phyloP scores from a whole-genome alignment of 2,329 filamentous ascomycete genomes.

The Ophiostoma australiae region DNA sequence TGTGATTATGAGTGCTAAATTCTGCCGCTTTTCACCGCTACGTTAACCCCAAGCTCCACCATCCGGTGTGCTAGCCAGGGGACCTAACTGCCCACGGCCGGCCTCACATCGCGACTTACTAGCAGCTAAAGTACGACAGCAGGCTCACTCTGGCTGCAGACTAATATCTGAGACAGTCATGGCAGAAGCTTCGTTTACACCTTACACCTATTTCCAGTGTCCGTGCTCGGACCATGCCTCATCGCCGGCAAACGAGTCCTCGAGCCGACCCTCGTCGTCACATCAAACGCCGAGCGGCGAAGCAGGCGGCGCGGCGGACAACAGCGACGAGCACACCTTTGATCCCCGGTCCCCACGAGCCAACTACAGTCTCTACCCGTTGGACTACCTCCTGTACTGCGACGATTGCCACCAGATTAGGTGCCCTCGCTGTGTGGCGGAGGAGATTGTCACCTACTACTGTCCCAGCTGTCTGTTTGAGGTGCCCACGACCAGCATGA shows the following conservation, averaged over 20 bases:
- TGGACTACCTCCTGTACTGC: conserved; percentile 92
- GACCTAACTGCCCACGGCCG: not conserved
- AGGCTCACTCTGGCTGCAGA: not conserved
- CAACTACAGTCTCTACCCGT: conserved; percentile 86
- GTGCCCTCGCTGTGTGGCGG: conserved; percentile 83
- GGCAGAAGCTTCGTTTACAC: conserved; percentile 44
- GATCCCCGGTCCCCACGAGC: conserved; percentile 79
- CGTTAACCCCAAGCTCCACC: conserved; percentile 19
- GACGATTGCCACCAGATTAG: conserved; percentile 96
- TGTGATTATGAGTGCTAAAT: not conserved
- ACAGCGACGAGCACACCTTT: conserved; percentile 54
- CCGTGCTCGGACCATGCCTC: conserved; percentile 55
- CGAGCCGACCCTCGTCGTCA: conserved; percentile 33
- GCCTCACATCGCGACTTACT: not conserved
- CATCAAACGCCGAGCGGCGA: conserved; percentile 32
- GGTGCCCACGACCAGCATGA: conserved; percentile 86
- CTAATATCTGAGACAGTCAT: conserved; percentile 34
- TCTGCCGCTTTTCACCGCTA: conserved; percentile 19
- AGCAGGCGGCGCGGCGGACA: conserved; percentile 21
- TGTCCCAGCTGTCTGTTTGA: conserved; percentile 95
- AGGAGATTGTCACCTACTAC: conserved; percentile 93
- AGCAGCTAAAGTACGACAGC: not conserved
- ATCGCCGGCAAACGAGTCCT: conserved; percentile 35
- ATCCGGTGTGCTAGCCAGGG: conserved; percentile 10
- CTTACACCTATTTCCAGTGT: conserved; percentile 64